Evolutionary conservation across 2,329 filamentous ascomycete species (phyloP).

Genomic region (Penicillium sp.): DNA sequence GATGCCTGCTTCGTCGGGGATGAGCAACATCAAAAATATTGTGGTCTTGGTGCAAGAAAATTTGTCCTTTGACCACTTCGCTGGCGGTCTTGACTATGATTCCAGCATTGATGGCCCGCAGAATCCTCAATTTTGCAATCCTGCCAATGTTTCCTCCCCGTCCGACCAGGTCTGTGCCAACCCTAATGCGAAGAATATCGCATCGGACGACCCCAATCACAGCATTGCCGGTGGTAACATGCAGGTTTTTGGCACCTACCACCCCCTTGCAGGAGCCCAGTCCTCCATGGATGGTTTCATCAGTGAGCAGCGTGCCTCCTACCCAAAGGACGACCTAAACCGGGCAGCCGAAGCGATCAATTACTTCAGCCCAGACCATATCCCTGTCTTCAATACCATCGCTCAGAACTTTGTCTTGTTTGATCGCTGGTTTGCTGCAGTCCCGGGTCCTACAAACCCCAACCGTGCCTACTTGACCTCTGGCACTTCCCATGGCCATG

Average conservation of each 20-base stretch:
- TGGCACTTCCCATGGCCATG: constrained; percentile 44
- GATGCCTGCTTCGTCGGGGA: constrained; percentile 9
- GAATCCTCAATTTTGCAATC: constrained; percentile 41
- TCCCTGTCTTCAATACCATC: constrained; percentile 43
- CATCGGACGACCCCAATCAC: constrained; percentile 47
- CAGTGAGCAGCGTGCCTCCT: constrained; percentile 43
- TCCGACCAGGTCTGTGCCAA: constrained; percentile 39
- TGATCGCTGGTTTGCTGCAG: constrained; percentile 46
- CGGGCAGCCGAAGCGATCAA: constrained; percentile 47
- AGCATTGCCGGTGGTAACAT: constrained; percentile 46
- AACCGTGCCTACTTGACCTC: constrained; percentile 42
- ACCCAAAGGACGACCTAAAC: constrained; percentile 35
- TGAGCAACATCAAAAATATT: constrained; percentile 49
- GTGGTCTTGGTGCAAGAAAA: constrained; percentile 50
- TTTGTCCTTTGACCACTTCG: constrained; percentile 43
- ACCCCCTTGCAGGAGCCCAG: constrained; percentile 30
- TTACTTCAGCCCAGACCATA: constrained; percentile 45
- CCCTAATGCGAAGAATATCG: constrained; percentile 40
- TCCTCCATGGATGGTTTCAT: constrained; percentile 45
- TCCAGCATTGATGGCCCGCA: constrained; percentile 38
- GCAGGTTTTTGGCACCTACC: constrained; percentile 43
- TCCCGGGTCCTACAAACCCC: constrained; percentile 44
- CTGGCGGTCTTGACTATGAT: constrained; percentile 43
- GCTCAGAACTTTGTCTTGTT: constrained; percentile 49
- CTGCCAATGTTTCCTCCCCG: constrained; percentile 32